Percentiles rank a stretch among this genome's conserved stretches.
Evolutionary conservation across 164 flowering plant genomes (phyloP).

Genomic region (Pachysandra terminalis): DNA sequence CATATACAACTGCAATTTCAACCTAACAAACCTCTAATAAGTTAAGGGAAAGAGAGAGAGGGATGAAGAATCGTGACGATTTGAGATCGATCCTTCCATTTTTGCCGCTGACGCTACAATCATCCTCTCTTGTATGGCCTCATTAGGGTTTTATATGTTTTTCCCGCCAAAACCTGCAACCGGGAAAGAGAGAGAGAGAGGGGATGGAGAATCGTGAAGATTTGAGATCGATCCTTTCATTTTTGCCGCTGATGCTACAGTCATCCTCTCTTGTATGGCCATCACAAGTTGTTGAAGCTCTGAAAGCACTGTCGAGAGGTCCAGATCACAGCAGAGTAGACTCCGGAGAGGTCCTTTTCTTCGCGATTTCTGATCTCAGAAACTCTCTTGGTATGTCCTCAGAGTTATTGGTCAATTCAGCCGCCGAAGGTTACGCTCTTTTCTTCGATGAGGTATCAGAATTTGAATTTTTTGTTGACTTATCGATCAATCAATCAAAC

Average conservation of each 20-base stretch:
- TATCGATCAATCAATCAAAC: neutral
- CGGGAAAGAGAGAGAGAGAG: neutral
- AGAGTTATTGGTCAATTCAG: slow-evolving; percentile 29
- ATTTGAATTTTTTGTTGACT: neutral
- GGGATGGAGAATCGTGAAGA: slow-evolving; percentile 47
- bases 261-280: slow-evolving; percentile 73
- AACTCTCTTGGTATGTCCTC: slow-evolving; percentile 41
- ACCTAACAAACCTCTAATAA: no score
- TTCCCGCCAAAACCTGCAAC: neutral
- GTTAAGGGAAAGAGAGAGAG: no score
- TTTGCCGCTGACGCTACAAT: no score
- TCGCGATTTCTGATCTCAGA: slow-evolving; percentile 60
- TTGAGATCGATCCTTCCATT: no score
- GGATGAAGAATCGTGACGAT: no score
- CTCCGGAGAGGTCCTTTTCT: slow-evolving; percentile 56
- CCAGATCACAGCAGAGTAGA: slow-evolving; percentile 58
- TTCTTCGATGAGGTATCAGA: slow-evolving; percentile 64
- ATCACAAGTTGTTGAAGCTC: slow-evolving; percentile 45
- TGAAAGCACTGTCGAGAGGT: slow-evolving; percentile 52
- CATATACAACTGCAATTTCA: no score
- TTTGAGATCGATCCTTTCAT: slow-evolving; percentile 52
- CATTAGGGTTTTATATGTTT: no score
- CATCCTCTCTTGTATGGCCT: no score
- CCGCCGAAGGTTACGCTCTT: slow-evolving; percentile 53
- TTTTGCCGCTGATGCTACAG: slow-evolving; percentile 44